phyloP scores from a whole-genome alignment of 164 flowering plant genomes.

The Protea cynaroides region DNA sequence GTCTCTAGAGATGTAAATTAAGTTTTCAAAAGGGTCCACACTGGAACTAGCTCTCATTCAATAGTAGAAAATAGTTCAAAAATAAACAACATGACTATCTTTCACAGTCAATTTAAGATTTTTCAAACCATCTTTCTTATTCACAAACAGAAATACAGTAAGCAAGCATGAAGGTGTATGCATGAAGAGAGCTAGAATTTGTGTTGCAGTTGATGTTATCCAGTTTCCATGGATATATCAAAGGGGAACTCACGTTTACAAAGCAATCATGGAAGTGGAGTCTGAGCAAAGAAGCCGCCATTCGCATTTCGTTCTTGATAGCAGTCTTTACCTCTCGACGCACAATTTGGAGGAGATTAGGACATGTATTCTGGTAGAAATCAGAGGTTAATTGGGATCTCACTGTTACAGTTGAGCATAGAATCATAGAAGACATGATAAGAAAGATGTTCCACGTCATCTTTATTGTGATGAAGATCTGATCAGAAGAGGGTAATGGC shows the following conservation, averaged over 20 bases:
- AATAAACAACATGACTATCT: no score
- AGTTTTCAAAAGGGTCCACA: no score
- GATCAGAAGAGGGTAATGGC: not conserved
- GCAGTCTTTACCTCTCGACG: constrained; percentile 42
- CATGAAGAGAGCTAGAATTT: not conserved
- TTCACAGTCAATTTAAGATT: no score
- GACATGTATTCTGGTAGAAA: constrained; percentile 48
- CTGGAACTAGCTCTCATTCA: no score
- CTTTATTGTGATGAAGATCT: constrained; percentile 18
- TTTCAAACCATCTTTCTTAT: no score
- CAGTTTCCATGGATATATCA: no score
- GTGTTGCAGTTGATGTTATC: no score
- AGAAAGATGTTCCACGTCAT: constrained; percentile 8
- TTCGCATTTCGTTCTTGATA: constrained; percentile 51
- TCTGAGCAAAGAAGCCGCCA: constrained; percentile 70
- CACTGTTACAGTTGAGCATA: constrained; percentile 18
- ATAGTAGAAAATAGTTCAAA: no score
- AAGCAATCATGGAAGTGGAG: constrained; percentile 97
- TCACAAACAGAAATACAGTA: not conserved
- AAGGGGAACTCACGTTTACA: constrained; percentile 71
- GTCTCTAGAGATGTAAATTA: no score
- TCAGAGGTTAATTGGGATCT: constrained; percentile 42
- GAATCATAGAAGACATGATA: constrained; percentile 5
- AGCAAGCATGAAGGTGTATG: not conserved
- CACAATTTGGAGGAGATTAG: constrained; percentile 37